These are phyloP conservation scores for Mycosarcoma mackinlayi DNA, from an alignment of 1,284 basidiomycete genomes.

Conservation along the genomic window DNA sequence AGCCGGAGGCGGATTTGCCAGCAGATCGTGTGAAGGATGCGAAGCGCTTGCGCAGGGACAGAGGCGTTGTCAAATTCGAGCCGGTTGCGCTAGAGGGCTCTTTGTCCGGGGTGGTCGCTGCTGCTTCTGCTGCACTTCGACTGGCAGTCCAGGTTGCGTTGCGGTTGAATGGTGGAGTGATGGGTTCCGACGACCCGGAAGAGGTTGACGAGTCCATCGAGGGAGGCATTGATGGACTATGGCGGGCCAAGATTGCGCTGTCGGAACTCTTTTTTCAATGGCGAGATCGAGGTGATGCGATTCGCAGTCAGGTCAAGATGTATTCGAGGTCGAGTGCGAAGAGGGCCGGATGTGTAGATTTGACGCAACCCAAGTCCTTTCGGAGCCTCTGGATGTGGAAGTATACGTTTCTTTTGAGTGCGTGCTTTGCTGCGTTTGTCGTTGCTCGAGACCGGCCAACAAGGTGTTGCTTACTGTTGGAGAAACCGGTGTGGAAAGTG, in stretches of 20 bases:
- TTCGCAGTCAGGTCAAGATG: too few relatives aligned
- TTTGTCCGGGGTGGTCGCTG: conserved; percentile 12
- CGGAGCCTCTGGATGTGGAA: too few relatives aligned
- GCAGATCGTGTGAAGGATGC: conserved; percentile 40
- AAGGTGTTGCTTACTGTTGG: too few relatives aligned
- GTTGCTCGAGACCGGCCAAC: too few relatives aligned
- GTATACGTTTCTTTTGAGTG: too few relatives aligned
- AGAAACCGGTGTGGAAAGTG: too few relatives aligned
- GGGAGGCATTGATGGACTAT: conserved; percentile 15
- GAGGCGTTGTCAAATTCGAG: conserved; percentile 6
- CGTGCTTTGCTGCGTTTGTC: too few relatives aligned
- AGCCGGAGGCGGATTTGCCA: conserved; percentile 16
- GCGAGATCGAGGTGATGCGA: too few relatives aligned
- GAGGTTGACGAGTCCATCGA: conserved; percentile 32
- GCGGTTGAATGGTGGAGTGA: conserved; percentile 37
- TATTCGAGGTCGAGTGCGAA: too few relatives aligned
- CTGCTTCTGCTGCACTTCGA: conserved; percentile 3
- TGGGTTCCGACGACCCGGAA: conserved; percentile 26
- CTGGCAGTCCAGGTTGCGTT: conserved; percentile 27
- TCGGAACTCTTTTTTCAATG: too few relatives aligned
- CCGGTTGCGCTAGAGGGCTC: conserved; percentile 1
- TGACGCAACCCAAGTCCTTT: too few relatives aligned
- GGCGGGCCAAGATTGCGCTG: neutral
- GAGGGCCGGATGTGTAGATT: too few relatives aligned
- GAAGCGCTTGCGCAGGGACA: conserved; percentile 27